Conservation (phyloP, 495 filamentous ascomycete genomes). For the Hypoxylon fragiforme region DNA sequence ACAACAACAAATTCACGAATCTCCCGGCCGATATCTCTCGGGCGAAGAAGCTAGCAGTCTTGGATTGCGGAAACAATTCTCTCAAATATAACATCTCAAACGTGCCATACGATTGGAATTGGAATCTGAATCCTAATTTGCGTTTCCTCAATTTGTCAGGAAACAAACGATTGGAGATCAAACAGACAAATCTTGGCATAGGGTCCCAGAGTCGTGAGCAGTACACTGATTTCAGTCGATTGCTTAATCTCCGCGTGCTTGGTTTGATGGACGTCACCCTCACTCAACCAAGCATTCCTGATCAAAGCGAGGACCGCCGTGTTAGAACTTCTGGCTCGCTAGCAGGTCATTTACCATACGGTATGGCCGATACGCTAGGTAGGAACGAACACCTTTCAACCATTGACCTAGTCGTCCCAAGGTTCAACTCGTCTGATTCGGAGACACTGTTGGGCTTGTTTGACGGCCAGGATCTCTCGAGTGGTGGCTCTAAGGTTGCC, state of each 20-base stretch:
- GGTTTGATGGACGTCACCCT: conserved; percentile 98
- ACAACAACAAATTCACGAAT: conserved; percentile 95
- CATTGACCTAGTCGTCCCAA: conserved; percentile 95
- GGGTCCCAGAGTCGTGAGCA: conserved; percentile 63
- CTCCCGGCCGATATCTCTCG: conserved; percentile 94
- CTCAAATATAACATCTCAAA: conserved; percentile 99
- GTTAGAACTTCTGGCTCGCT: conserved; percentile 93
- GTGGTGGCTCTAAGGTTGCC: conserved; percentile 88
- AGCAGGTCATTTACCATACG: conserved; percentile 85
- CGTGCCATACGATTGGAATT: conserved; percentile 99
- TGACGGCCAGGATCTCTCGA: conserved; percentile 83
- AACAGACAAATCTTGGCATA: conserved; percentile 63
- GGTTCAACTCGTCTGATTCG: conserved; percentile 86
- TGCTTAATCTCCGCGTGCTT: conserved; percentile 83
- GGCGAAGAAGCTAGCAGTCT: conserved; percentile 82
- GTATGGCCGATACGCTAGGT: conserved; percentile 97
- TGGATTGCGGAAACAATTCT: conserved; percentile 95
- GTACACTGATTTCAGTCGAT: conserved; percentile 86
- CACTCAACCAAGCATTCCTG: conserved; percentile 82
- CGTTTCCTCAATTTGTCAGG: conserved; percentile 96
- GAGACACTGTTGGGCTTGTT: conserved; percentile 93
- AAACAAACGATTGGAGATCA: conserved; percentile 97
- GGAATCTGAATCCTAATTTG: conserved; percentile 95
- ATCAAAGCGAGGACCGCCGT: conserved; percentile 92
- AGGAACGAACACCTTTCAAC: conserved; percentile 92